Conservation (phyloP, 768 basidiomycete species). For the Hemileccinum rubropunctum region DNA sequence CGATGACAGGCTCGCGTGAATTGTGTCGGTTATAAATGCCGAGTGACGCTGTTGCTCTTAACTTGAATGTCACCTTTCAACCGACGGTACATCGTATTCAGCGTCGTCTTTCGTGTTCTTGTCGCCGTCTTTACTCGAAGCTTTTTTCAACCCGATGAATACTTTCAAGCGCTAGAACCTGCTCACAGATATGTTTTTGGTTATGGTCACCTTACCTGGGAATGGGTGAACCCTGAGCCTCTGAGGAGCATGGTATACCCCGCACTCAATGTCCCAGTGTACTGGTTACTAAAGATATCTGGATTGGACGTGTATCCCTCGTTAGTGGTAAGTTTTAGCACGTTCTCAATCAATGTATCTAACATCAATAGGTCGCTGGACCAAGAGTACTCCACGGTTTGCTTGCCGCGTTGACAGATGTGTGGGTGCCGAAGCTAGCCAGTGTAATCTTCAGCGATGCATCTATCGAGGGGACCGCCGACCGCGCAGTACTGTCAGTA, state of each 20-base stretch:
- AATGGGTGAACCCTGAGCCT: conserved; percentile 74
- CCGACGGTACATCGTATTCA: conserved; percentile 25
- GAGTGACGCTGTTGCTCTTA: no score
- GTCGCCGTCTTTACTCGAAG: conserved; percentile 74
- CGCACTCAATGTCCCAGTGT: conserved; percentile 73
- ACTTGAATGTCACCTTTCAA: neutral
- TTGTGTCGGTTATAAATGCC: neutral
- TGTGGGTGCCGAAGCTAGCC: conserved; percentile 65
- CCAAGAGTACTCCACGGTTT: conserved; percentile 76
- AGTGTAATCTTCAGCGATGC: conserved; percentile 52
- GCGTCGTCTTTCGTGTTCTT: conserved; percentile 50
- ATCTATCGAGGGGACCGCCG: conserved; percentile 31
- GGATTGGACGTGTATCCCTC: conserved; percentile 48
- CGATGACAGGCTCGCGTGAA: neutral
- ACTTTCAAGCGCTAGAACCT: conserved; percentile 91
- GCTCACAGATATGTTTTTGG: conserved; percentile 89
- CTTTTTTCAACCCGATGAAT: conserved; percentile 97
- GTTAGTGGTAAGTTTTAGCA: conserved; percentile 56
- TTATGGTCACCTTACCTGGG: conserved; percentile 93
- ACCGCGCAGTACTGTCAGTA: conserved; percentile 54
- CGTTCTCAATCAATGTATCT: neutral
- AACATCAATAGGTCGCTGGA: conserved; percentile 52
- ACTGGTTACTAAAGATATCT: conserved; percentile 60
- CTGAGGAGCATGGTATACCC: conserved; percentile 85
- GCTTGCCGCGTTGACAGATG: conserved; percentile 79